These are phyloP conservation scores for Talaromyces sp. DNA, from an alignment of 2,329 filamentous ascomycete genomes.

Conservation along the genomic window DNA sequence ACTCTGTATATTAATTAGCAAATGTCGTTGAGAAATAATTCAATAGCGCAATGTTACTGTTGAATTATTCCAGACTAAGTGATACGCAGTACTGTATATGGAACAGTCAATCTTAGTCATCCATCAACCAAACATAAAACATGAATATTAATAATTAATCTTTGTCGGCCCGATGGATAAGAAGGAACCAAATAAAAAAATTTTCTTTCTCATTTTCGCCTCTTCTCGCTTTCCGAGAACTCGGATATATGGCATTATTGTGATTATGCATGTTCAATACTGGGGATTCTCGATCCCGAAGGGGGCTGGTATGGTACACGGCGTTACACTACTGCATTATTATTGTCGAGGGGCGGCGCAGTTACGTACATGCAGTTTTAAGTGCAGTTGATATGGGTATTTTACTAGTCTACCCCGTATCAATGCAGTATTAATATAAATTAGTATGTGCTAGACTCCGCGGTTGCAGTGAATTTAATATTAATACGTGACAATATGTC, in stretches of 20 bases:
- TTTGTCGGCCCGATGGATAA: background rate
- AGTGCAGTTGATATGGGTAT: background rate
- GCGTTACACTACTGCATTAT: background rate
- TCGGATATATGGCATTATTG: background rate
- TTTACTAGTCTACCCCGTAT: background rate
- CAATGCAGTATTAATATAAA: too few relatives aligned
- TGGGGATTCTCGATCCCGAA: background rate
- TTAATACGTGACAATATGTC: too few relatives aligned
- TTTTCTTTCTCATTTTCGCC: background rate
- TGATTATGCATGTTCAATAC: background rate
- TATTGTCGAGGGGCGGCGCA: background rate
- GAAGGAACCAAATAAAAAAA: background rate
- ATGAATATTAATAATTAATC: background rate
- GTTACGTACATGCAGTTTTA: background rate
- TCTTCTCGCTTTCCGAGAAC: background rate
- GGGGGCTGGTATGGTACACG: conserved; percentile 9
- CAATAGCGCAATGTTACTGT: background rate
- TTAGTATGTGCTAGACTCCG: too few relatives aligned
- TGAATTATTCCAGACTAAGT: background rate
- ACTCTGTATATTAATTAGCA: background rate
- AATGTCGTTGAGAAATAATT: background rate
- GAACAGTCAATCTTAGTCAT: background rate
- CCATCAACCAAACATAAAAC: background rate
- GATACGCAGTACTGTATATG: background rate
- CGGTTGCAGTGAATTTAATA: too few relatives aligned